Percentiles rank a stretch among this genome's conserved stretches.
Conservation (phyloP, 2,329 filamentous ascomycete species). For the Fusarium pininemorale region DNA sequence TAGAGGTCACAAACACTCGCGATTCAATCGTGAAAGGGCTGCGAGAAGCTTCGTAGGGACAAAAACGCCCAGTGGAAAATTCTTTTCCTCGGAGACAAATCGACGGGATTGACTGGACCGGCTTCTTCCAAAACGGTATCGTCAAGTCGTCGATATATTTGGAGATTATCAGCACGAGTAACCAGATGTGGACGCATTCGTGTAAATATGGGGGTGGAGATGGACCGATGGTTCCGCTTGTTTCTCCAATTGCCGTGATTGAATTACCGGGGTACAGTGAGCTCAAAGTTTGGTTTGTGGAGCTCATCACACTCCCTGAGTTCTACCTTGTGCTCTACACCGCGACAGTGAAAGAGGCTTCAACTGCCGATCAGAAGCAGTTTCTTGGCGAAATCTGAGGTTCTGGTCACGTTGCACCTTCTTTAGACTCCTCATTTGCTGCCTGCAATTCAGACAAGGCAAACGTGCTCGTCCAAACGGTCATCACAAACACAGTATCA, state of each 20-base stretch:
- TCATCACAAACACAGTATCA: conserved; percentile 8
- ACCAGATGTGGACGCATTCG: conserved; percentile 6
- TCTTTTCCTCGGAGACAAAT: not conserved
- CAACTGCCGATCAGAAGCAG: conserved; percentile 11
- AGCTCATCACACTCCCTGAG: not conserved
- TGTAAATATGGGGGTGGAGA: conserved; percentile 28
- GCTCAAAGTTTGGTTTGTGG: not conserved
- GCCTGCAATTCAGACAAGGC: not conserved
- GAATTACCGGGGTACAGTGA: conserved; percentile 14
- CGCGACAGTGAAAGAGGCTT: not conserved
- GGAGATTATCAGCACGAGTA: not conserved
- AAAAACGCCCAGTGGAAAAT: not conserved
- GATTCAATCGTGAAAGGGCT: not conserved
- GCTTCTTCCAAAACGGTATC: conserved; percentile 18
- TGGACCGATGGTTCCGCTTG: conserved; percentile 20
- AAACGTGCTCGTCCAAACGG: not conserved
- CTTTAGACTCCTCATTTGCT: not conserved
- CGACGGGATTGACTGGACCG: not conserved
- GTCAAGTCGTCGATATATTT: conserved; percentile 1
- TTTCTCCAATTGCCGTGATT: conserved; percentile 31
- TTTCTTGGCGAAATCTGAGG: not conserved
- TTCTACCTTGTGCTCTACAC: not conserved
- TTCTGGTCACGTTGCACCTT: not conserved
- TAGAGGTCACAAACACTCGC: not conserved
- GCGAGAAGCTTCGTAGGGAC: not conserved